Base-by-base conservation (phyloP, 2,329 filamentous ascomycete species). In the Trichoderma gracile region DNA sequence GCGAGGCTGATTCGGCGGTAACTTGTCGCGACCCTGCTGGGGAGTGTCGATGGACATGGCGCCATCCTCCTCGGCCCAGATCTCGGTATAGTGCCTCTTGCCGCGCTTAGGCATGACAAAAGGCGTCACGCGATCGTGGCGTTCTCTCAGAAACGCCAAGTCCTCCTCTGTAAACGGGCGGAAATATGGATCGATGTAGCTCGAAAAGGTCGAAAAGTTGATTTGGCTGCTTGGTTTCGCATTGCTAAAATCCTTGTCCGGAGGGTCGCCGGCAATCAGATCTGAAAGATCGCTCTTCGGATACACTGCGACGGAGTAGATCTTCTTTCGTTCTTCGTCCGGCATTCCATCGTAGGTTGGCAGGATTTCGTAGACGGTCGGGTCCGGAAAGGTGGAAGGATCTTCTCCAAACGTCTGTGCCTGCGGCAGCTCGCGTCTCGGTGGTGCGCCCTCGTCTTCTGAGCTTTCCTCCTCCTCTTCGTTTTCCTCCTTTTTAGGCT, bases 61-160 rank as follows among this genome's bases (percentile, higher is more conserved):
- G 10, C 92, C 92, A 72, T 99, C 95, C 74, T 99, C 95, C 69
- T 97, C 93, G 0, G 92, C 90, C 95, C 95, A 99, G 10, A 94
- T 82, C 66, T 98, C 93, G 25, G 86, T 88, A 77, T 98, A 99
- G 72, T 92, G 89, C 70, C 88, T 89, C 75, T 91, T 90, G 52
- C 93, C 93, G 23, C 93, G 88, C 68, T 89, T 89, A 8, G 94
- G 93, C 76, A 97, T 92, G 43, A 93, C 81, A 71, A 97, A 98
- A 1, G 94, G 92, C 2, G 84, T 88, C 23, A 89, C 81, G 43
- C 95, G 87, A 75, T 99, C 93, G 64, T 93, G 92, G 71, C 92
- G 86, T 77, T 99, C 95, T 71, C 93, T 89, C 43, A 99, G 78
- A 74, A 97, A 99, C 0, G 92, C 92, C 52, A 97, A 85, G 73